phyloP scores from a whole-genome alignment of 1,284 basidiomycete species.

The Sparassis latifolia region DNA sequence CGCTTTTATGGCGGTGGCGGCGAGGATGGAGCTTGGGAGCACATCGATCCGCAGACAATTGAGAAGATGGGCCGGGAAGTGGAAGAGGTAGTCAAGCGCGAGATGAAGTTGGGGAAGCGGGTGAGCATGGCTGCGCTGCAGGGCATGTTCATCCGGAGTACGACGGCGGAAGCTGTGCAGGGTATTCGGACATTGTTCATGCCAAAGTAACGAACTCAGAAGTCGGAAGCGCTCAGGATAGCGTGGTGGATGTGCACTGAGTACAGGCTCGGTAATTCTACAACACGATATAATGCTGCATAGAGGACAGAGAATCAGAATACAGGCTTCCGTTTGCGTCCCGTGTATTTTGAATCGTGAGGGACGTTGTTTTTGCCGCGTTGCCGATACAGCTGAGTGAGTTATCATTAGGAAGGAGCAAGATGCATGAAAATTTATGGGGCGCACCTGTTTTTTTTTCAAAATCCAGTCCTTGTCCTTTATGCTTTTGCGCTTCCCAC shows the following conservation, averaged over 20 bases:
- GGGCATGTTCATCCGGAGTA: slow-evolving; percentile 83
- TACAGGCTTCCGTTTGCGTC: slow-evolving; percentile 60
- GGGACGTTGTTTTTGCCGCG: slow-evolving; percentile 78
- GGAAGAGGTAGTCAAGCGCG: slow-evolving; percentile 45
- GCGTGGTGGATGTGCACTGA: too few relatives aligned
- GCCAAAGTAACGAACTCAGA: not conserved
- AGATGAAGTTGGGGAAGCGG: slow-evolving; percentile 45
- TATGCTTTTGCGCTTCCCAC: slow-evolving; percentile 56
- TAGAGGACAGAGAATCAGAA: slow-evolving; percentile 36
- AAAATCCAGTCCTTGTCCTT: slow-evolving; percentile 79
- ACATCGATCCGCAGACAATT: slow-evolving; percentile 32
- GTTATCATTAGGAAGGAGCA: not conserved
- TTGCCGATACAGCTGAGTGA: slow-evolving; percentile 64
- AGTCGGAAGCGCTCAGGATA: too few relatives aligned
- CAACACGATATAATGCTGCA: too few relatives aligned
- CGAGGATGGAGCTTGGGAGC: slow-evolving; percentile 15
- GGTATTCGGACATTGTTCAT: slow-evolving; percentile 20
- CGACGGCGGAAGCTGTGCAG: slow-evolving; percentile 54
- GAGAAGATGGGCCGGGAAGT: slow-evolving; percentile 43
- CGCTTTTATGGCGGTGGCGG: slow-evolving; percentile 71
- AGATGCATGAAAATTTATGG: too few relatives aligned
- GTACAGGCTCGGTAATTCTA: too few relatives aligned
- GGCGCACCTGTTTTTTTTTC: slow-evolving; percentile 75
- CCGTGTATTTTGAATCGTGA: slow-evolving; percentile 77
- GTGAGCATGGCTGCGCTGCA: slow-evolving; percentile 94